Evolutionary conservation across 1,284 basidiomycete species (phyloP), one percentile per base, ranked within the genome.

Genomic region (Phylloboletellus chloephorus): DNA sequence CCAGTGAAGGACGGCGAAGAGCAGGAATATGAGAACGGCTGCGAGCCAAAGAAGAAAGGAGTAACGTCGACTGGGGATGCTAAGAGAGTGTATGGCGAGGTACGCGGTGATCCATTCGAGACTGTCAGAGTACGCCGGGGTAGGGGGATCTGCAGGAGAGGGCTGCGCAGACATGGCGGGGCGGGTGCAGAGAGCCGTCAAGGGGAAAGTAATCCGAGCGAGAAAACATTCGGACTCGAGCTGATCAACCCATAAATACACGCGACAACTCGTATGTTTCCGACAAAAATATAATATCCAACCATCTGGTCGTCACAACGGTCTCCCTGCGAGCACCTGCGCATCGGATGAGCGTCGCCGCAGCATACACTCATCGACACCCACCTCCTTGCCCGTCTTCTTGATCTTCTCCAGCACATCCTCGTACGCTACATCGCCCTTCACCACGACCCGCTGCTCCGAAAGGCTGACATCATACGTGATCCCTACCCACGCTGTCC

Each of bases 321-420:
- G 16, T 17, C 19, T 10, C 8, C 29, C 29, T 5, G 29, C 16
- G 5, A 31, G 0, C 11, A 54, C 54, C 47, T 53, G 24, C 9
- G 11, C 17, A 6, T 13, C 8, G 2, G 23, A 15, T 52, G 26
- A 48, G 32, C 23, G 31, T n/a, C n/a, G n/a, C n/a, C n/a, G n/a
- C n/a, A n/a, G n/a, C n/a, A 19, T 15, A 11, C 20, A n/a, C 11
- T n/a, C 3, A 24, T 10, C 28, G 4, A 11, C 28, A 48, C 45
- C 41, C 43, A 80, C 79, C 73, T 82, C 76, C 67, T 92, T 92
- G 50, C 89, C 89, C 3, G 88, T 92, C 76, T 90, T 92, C 72
- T 79, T 78, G 61, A 92, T 88, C 70, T 74, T 87, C 36, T 68
- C 79, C 26, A 81, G 62, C 31, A 90, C 69, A 4, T 73, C 71